These are phyloP conservation scores for Thalassiosira ordinaria DNA, from an alignment of 352 stramenopile genomes.

Conservation along the genomic window DNA sequence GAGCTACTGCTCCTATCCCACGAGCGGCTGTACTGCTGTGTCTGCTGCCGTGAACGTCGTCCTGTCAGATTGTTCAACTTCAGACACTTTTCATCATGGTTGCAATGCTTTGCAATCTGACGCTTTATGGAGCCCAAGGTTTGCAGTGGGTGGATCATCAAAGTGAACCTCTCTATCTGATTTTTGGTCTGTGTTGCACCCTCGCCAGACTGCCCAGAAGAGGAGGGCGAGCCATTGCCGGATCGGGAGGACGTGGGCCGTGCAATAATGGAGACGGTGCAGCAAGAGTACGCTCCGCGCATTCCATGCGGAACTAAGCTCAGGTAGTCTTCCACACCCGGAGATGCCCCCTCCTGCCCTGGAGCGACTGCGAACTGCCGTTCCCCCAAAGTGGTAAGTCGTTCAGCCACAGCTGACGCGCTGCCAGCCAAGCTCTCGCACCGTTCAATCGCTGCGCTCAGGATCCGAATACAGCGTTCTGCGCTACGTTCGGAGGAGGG, in stretches of 20 bases:
- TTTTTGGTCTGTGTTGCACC: constrained; percentile 5
- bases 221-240: background rate
- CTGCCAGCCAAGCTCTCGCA: constrained; percentile 55
- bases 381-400: constrained; percentile 28
- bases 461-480: constrained; percentile 81
- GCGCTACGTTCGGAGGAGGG: constrained; percentile 63
- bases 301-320: constrained; percentile 77
- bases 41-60: too few species aligned
- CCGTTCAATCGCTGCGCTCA: constrained; percentile 79
- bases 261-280: constrained; percentile 64
- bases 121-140: constrained; percentile 76
- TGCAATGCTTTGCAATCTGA: constrained; percentile 69
- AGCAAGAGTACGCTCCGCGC: constrained; percentile 72
- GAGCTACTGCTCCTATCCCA: too few species aligned
- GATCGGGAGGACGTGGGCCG: constrained; percentile 13
- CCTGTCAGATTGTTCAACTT: constrained; percentile 53
- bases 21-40: too few species aligned
- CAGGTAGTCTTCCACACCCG: constrained; percentile 48
- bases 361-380: background rate
- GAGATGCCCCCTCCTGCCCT: background rate
- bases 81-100: constrained; percentile 57
- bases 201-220: too few species aligned
- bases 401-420: constrained; percentile 35
- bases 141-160: constrained; percentile 85
- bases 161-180: constrained; percentile 67